These are phyloP conservation scores for Irpex rosettiformis DNA, from an alignment of 1,284 basidiomycete species.

Conservation along the genomic window DNA sequence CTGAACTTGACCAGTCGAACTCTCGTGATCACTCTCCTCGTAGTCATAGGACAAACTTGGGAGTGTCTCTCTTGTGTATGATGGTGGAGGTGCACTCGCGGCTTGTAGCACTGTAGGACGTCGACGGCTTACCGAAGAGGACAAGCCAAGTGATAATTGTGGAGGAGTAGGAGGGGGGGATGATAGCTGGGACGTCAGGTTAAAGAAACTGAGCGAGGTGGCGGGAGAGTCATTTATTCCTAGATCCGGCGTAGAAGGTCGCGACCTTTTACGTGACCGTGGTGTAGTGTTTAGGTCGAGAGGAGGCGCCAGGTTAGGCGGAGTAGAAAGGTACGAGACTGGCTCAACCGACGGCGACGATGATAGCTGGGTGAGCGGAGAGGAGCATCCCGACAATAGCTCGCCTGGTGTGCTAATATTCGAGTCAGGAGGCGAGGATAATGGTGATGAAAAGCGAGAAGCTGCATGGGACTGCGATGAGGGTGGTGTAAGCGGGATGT, in stretches of 20 bases:
- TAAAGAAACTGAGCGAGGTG: neutral
- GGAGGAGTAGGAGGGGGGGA: neutral
- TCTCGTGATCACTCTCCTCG: neutral
- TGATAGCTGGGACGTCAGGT: neutral
- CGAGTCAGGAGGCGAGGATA: neutral
- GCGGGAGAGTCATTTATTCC: neutral
- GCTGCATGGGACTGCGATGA: neutral
- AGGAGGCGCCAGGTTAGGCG: neutral
- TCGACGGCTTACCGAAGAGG: neutral
- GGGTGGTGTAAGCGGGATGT: neutral
- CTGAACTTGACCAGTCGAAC: neutral
- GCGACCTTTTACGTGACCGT: neutral
- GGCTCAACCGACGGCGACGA: neutral
- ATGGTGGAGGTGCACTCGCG: neutral
- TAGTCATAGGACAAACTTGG: neutral
- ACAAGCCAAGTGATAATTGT: neutral
- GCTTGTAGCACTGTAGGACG: neutral
- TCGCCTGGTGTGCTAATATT: neutral
- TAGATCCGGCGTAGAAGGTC: neutral
- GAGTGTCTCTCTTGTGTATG: neutral
- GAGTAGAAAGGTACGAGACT: neutral
- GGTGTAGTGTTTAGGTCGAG: neutral
- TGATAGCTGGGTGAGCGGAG: conserved; percentile 2
- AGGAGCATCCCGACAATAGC: conserved; percentile 1
- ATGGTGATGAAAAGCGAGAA: conserved; percentile 4